phyloP scores from a whole-genome alignment of 192 early-diverging fungal genomes.

The Backusella westeae region DNA sequence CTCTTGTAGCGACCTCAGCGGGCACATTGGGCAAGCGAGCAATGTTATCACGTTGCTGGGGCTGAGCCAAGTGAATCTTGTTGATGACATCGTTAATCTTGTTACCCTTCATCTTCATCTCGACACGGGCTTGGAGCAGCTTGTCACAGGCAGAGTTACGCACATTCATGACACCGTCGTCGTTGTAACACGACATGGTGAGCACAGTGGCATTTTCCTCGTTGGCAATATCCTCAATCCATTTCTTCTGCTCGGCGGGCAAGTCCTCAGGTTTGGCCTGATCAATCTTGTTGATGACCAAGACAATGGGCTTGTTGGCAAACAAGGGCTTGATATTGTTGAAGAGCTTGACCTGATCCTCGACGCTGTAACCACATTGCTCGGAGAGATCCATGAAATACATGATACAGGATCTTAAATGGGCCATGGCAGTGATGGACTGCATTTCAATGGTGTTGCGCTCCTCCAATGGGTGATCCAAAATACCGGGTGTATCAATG shows the following conservation, averaged over 20 bases:
- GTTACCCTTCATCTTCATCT: conserved; percentile 89
- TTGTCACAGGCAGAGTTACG: conserved; percentile 92
- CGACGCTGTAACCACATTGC: conserved; percentile 97
- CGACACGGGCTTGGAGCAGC: conserved; percentile 88
- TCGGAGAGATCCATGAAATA: conserved; percentile 99
- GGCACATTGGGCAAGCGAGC: conserved; percentile 85
- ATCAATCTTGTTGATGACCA: conserved; percentile 98
- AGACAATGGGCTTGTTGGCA: conserved; percentile 94
- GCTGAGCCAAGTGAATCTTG: conserved; percentile 93
- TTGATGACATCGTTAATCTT: conserved; percentile 93
- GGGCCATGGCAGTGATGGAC: conserved; percentile 98
- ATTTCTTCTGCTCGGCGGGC: conserved; percentile 61
- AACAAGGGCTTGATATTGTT: conserved; percentile 97
- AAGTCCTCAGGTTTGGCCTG: conserved; percentile 74
- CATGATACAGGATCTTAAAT: conserved; percentile 92
- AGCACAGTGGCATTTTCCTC: conserved; percentile 70
- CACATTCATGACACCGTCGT: conserved; percentile 97
- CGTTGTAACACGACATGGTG: conserved; percentile 89
- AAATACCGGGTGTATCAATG: conserved; percentile 99
- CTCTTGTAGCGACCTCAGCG: conserved; percentile 58
- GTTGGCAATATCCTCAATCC: conserved; percentile 72
- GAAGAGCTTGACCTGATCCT: conserved; percentile 87
- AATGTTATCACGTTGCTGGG: conserved; percentile 80
- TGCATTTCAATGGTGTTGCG: conserved; percentile 99
- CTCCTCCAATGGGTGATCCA: conserved; percentile 99